Base-by-base conservation (phyloP, 1,139 yeast genomes). In the Lodderomyces parapsilosis region DNA sequence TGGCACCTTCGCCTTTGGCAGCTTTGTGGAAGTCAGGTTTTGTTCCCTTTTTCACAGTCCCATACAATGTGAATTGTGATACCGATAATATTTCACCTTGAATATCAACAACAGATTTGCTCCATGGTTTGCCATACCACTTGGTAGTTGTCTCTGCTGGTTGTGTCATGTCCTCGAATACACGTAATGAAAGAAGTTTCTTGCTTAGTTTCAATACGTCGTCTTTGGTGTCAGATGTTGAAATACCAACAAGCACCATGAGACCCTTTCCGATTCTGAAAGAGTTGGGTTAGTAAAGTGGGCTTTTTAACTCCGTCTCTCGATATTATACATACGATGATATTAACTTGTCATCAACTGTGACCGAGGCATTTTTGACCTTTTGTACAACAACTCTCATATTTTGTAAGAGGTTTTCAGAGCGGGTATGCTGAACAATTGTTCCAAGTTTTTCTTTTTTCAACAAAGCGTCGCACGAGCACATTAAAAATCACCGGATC, bases 1-100 rank as follows among this genome's bases (percentile, higher is more conserved):
- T 66, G 0, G 98, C 97, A 1, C 73, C 62, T n/a, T 72, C 78
- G 0, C 90, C 96, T 62, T 85, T 86, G 43, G 90, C 96, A 0
- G 97, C 97, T 47, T 71, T 71, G 58, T 91, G 97, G 62, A 91
- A 90, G 57, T 91, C 97, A 0, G 98, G 98, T 58, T 90, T 91
- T 5, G 96, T 78, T 4, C 97, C 97, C 61, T 91, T 91, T 54
- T 81, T 85, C 18, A 93, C 78, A 25, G 80, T 84, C 0, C 90
- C 98, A 58, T 85, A 81, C 32, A 91, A 71, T 0, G 99, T 91
- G 65, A 91, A 91, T 58, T 91, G 99, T 4, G 96, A 88, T 1
- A 91, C 95, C 3, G 71, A 60, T 22, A 72, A 58, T 4, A 72
- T 56, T 31, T 52, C 53, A 1, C 56, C 56, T 36, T 39, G 55